phyloP scores from a whole-genome alignment of 805 yeast species.

The Tetrapisispora iriomotensis region DNA sequence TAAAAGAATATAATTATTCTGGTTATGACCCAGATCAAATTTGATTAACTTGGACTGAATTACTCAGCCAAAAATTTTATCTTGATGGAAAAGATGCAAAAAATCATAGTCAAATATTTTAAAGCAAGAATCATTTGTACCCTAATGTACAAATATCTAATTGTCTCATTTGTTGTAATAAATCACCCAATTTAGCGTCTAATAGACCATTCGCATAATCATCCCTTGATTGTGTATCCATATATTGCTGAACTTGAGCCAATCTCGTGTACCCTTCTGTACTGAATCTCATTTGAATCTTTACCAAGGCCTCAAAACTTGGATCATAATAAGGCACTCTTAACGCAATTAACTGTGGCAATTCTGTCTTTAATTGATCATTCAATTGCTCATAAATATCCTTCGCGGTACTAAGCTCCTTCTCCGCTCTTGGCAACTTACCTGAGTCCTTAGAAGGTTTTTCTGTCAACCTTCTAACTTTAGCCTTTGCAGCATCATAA shows the following conservation, averaged over 20 bases:
- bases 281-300: slow-evolving; percentile 71
- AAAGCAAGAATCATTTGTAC: slow-evolving; percentile 23
- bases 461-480: slow-evolving; percentile 68
- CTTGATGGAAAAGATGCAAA: too few species aligned
- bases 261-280: slow-evolving; percentile 76
- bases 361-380: slow-evolving; percentile 59
- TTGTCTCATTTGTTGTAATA: slow-evolving; percentile 59
- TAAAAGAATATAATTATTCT: too few species aligned
- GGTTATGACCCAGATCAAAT: too few species aligned
- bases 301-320: slow-evolving; percentile 71
- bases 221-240: slow-evolving; percentile 66
- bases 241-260: slow-evolving; percentile 72
- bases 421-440: slow-evolving; percentile 68
- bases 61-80: too few species aligned
- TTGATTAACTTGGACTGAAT: too few species aligned
- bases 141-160: slow-evolving; percentile 66
- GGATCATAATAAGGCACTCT: slow-evolving; percentile 80
- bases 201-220: slow-evolving; percentile 76
- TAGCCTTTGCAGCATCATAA: slow-evolving; percentile 70
- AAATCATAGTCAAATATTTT: background rate
- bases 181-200: slow-evolving; percentile 60
- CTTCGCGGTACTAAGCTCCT: slow-evolving; percentile 60
- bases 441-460: slow-evolving; percentile 79
- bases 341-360: slow-evolving; percentile 67
- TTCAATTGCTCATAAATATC: slow-evolving; percentile 70